phyloP scores from a whole-genome alignment of 2,329 filamentous ascomycete genomes.

The Penicillium janthinellum region DNA sequence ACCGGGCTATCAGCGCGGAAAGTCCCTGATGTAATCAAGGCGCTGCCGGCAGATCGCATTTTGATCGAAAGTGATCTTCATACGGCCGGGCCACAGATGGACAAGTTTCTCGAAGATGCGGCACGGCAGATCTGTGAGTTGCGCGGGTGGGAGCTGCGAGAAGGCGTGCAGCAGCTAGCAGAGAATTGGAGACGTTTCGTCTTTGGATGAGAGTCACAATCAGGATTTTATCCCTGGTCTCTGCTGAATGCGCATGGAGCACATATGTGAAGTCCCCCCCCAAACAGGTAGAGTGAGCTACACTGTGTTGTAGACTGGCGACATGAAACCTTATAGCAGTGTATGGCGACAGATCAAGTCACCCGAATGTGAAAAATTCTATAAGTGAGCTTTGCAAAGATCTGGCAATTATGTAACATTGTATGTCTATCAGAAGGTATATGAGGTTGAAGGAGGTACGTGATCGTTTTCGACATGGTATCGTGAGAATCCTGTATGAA shows the following conservation, averaged over 20 bases:
- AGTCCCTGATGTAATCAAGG: constrained; percentile 67
- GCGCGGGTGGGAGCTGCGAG: constrained; percentile 74
- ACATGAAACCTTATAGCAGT: neutral
- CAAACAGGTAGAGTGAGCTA: neutral
- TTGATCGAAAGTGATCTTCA: constrained; percentile 91
- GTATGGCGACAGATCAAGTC: neutral
- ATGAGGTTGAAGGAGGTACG: constrained; percentile 12
- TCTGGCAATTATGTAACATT: constrained; percentile 20
- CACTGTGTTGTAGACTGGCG: neutral
- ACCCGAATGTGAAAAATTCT: neutral
- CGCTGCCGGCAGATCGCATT: constrained; percentile 74
- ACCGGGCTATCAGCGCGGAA: constrained; percentile 56
- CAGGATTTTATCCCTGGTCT: neutral
- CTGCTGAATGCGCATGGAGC: neutral
- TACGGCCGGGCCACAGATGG: constrained; percentile 78
- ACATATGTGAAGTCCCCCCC: neutral
- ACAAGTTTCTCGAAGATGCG: constrained; percentile 72
- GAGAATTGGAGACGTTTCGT: constrained; percentile 78
- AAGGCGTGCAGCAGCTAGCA: constrained; percentile 68
- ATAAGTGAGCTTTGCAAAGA: neutral
- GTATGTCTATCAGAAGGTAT: constrained; percentile 24
- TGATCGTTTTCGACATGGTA: constrained; percentile 26
- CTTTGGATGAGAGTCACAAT: constrained; percentile 54
- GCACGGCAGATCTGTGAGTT: constrained; percentile 74
- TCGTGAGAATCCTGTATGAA: constrained; percentile 16